Evolutionary conservation across 1,284 basidiomycete genomes (phyloP).

Genomic region (Acaromyces ingoldii): DNA sequence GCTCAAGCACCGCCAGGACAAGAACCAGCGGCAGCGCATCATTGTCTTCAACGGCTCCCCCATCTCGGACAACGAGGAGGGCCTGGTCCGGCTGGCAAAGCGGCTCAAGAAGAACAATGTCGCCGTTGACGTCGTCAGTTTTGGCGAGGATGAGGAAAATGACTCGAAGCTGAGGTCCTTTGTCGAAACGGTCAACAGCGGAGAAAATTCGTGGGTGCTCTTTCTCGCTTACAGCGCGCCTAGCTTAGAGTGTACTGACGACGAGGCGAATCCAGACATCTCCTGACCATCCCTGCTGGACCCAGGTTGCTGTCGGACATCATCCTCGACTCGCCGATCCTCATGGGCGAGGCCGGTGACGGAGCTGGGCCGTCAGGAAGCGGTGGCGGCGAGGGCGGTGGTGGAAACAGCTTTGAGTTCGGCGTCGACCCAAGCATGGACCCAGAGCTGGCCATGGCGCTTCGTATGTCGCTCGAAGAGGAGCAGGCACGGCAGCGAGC

Average conservation of each 20-base stretch:
- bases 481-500: constrained; percentile 73
- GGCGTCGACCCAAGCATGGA: constrained; percentile 91
- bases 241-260: neutral
- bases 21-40: constrained; percentile 91
- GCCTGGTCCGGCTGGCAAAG: constrained; percentile 73
- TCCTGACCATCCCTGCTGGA: constrained; percentile 74
- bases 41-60: constrained; percentile 91
- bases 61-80: constrained; percentile 31
- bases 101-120: constrained; percentile 99
- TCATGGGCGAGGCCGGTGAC: constrained; percentile 64
- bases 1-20: constrained; percentile 96
- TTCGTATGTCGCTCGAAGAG: constrained; percentile 96
- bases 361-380: constrained; percentile 57
- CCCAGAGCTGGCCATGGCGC: constrained; percentile 94
- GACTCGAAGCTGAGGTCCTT: constrained; percentile 66
- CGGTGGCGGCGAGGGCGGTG: constrained; percentile 50
- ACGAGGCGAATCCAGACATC: constrained; percentile 56
- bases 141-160: constrained; percentile 58
- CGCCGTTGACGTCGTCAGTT: constrained; percentile 83
- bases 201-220: constrained; percentile 70
- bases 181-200: constrained; percentile 69
- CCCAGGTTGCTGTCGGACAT: constrained; percentile 74
- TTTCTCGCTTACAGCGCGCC: neutral
- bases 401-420: constrained; percentile 63
- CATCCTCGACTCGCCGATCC: constrained; percentile 73